Evolutionary conservation across 192 early-diverging fungal genomes (phyloP).

Genomic region (Coemansia sp.): DNA sequence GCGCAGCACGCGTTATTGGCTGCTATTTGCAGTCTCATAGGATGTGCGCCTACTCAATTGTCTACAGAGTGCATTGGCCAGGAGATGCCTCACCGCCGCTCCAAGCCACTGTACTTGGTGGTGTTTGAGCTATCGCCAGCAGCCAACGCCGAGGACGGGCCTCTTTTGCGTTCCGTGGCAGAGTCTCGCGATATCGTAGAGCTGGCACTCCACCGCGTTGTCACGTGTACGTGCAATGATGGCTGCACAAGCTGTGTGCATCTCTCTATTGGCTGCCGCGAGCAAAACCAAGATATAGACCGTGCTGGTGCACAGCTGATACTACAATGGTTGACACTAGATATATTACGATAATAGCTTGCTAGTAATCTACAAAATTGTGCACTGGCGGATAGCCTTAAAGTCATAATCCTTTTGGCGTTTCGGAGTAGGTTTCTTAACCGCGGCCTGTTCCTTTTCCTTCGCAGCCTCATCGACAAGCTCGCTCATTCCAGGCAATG

Average conservation of each 20-base stretch:
- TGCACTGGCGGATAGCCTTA: background rate
- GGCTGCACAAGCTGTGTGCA: slow-evolving; percentile 27
- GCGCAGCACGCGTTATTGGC: slow-evolving; percentile 31
- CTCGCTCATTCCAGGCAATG: background rate
- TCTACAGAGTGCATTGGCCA: slow-evolving; percentile 36
- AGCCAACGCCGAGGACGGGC: background rate
- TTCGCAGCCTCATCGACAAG: background rate
- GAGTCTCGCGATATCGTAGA: background rate
- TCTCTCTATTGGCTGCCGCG: slow-evolving; percentile 11
- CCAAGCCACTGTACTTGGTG: slow-evolving; percentile 17
- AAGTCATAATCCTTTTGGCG: background rate
- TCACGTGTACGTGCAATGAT: background rate
- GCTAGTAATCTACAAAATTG: background rate
- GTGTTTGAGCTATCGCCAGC: slow-evolving; percentile 20
- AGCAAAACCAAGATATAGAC: slow-evolving; percentile 22
- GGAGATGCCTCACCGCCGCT: slow-evolving; percentile 3
- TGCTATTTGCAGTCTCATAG: background rate
- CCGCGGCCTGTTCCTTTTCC: background rate
- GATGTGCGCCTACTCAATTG: slow-evolving; percentile 5
- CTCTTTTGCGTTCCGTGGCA: background rate
- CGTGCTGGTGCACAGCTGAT: slow-evolving; percentile 15
- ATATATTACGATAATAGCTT: background rate
- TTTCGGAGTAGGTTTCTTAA: background rate
- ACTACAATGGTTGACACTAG: slow-evolving; percentile 3
- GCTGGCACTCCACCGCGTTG: background rate